Evolutionary conservation across 2,329 filamentous ascomycete species (phyloP), one percentile per base, ranked within the genome.

Genomic region (Drechmeria coniospora): DNA sequence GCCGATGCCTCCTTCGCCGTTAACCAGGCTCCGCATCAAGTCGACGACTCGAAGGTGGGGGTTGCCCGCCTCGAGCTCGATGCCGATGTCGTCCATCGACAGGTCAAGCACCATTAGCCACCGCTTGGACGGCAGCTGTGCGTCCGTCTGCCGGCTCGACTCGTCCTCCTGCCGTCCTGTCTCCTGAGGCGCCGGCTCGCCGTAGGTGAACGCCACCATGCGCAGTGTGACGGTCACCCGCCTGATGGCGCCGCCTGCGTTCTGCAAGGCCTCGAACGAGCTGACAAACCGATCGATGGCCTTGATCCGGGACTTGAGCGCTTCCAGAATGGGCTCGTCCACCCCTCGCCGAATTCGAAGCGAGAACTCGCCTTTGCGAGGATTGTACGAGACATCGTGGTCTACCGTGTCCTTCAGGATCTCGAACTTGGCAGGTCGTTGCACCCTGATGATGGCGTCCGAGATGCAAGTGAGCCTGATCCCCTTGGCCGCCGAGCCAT

Each of bases 201-300:
- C 59, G 46, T 90, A 92, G n/a, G 61, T 68, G 46, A 90, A 83
- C 3, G 65, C 56, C 5, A 90, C 64, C 35, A 67, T 59, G 37
- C 60, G 58, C 30, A 87, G 57, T 11, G 67, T 71, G 30, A 77
- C 61, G 22, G 63, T 56, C 38, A 74, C 63, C 44, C 67, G 66
- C 23, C 57, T 56, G 20, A 79, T 64, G 28, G 64, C 59, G 11
- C 59, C 60, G 25, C 59, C 56, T 37, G 68, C 59, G 35, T 60
- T 56, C 30, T 70, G 59, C 35, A 86, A 66, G 2, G 75, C 71
- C 24, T 73, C 65, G 15, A 83, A 59, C 41, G 80, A 81, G 23
- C 67, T 65, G 21, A 82, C 73, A 16, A 90, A 61, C 13, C 76
- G 68, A 41, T 79, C 71, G 32, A 90, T 68, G 9, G 73, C 68